Conservation (phyloP, 805 yeast species). For the Schwanniomyces vanrijiae region DNA sequence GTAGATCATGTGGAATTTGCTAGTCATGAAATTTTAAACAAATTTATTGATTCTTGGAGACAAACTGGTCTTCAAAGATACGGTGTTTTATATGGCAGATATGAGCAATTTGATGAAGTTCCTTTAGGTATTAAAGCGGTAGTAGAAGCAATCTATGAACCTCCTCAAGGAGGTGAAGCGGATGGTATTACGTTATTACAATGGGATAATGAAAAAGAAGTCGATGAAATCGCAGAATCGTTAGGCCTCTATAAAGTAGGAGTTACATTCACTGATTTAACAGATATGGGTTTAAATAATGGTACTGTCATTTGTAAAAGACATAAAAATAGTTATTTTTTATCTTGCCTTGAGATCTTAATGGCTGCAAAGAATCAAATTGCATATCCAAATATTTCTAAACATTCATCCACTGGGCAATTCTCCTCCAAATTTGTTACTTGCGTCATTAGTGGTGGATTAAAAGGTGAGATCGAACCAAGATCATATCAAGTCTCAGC, state of each 20-base stretch:
- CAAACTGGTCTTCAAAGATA: constrained; percentile 81
- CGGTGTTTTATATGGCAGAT: constrained; percentile 82
- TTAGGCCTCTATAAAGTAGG: constrained; percentile 78
- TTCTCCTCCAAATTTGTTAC: constrained; percentile 92
- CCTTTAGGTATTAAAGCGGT: constrained; percentile 94
- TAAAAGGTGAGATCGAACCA: constrained; percentile 84
- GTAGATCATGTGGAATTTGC: constrained; percentile 96
- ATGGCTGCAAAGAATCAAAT: constrained; percentile 82
- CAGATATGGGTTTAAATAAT: constrained; percentile 82
- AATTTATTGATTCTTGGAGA: constrained; percentile 92
- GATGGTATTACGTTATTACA: constrained; percentile 72
- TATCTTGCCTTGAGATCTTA: constrained; percentile 81
- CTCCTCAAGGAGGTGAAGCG: constrained; percentile 80
- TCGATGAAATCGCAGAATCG: constrained; percentile 52
- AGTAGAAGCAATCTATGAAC: constrained; percentile 92
- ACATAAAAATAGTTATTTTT: constrained; percentile 86
- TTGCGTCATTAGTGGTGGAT: constrained; percentile 90
- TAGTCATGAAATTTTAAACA: constrained; percentile 67
- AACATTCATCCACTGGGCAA: constrained; percentile 59
- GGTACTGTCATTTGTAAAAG: constrained; percentile 92
- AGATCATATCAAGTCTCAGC: constrained; percentile 86
- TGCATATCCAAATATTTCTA: constrained; percentile 59
- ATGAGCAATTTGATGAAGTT: constrained; percentile 73
- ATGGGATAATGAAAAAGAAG: constrained; percentile 55
- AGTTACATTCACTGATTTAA: constrained; percentile 82